Evolutionary conservation across 495 filamentous ascomycete genomes (phyloP).

Genomic region (Aspergillus coremiiformis): DNA sequence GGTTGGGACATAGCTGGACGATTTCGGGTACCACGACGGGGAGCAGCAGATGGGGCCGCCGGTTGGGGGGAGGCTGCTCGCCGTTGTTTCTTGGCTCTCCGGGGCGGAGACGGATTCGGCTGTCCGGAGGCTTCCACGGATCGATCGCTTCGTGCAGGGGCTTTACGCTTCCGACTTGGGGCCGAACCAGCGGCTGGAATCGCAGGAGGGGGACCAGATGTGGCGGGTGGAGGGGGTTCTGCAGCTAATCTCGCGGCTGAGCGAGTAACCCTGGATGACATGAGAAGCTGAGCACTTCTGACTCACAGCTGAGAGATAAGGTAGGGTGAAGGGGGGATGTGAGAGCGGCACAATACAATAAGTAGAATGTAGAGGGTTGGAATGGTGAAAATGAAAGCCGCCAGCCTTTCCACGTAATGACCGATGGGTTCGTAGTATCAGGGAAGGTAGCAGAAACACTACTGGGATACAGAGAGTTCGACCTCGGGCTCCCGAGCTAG

Average conservation of each 20-base stretch:
- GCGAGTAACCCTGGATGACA: conserved; percentile 78
- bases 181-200: conserved; percentile 36
- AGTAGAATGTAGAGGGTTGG: background rate
- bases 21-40: conserved; percentile 57
- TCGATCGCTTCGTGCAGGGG: conserved; percentile 36
- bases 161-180: conserved; percentile 51
- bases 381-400: background rate
- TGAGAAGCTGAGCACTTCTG: conserved; percentile 47
- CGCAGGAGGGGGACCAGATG: conserved; percentile 29
- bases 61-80: conserved; percentile 38
- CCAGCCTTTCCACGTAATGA: background rate
- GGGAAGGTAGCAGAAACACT: conserved; percentile 4
- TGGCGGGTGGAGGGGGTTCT: conserved; percentile 39
- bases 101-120: conserved; percentile 35
- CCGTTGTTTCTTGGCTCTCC: conserved; percentile 39
- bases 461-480: background rate
- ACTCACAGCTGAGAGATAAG: background rate
- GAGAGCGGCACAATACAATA: conserved; percentile 3
- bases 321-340: conserved; percentile 4
- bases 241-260: conserved; percentile 72
- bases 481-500: background rate
- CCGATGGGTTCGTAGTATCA: conserved; percentile 1
- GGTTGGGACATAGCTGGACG: conserved; percentile 75
- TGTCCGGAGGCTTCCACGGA: conserved; percentile 33
- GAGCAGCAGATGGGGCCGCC: conserved; percentile 29